Evolutionary conservation across 495 filamentous ascomycete species (phyloP), one percentile per base, ranked within the genome.

Genomic region (Penicillium manginii): DNA sequence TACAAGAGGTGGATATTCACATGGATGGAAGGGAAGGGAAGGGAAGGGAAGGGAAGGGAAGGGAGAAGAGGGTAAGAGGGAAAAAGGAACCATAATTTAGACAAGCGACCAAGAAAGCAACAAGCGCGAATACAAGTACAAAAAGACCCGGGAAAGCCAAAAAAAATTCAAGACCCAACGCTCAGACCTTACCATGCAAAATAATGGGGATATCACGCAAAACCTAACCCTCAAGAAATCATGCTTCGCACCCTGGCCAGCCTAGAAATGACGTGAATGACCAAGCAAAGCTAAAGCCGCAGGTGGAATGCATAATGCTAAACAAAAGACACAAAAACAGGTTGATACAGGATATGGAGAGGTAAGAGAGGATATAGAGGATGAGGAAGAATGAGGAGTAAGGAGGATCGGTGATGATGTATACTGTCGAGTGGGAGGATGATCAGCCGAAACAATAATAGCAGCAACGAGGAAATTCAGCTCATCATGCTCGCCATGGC

Each of bases 151-250:
- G 61, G 55, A 26, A 52, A 40, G 59, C 52, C 55, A 58, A 64
- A 61, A 58, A 43, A 60, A 53, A 53, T 42, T 45, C 35, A 39
- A n/a, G 2, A 61, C 50, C 53, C 57, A 68, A 71, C 68, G 66
- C 65, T 66, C 58, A 69, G 52, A 66, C 65, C 60, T 49, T 58
- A 65, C 55, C 59, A 70, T 70, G 67, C 67, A 70, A 14, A 37
- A 67, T 58, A 70, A 62, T 50, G 55, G 64, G 67, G 67, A 70
- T 70, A 70, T 70, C 67, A 67, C 65, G 67, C 64, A 65, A 65
- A 67, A 67, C 58, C 50, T 51, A 58, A 59, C 57, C 60, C 52
- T 60, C 59, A 61, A 60, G 39, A 66, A 63, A 49, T 59, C 55
- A 40, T 57, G n/a, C 26, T n/a, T 40, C 50, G 23, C 50, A 35